Conservation (phyloP, 2,329 filamentous ascomycete genomes). For the Colletotrichum sp. region DNA sequence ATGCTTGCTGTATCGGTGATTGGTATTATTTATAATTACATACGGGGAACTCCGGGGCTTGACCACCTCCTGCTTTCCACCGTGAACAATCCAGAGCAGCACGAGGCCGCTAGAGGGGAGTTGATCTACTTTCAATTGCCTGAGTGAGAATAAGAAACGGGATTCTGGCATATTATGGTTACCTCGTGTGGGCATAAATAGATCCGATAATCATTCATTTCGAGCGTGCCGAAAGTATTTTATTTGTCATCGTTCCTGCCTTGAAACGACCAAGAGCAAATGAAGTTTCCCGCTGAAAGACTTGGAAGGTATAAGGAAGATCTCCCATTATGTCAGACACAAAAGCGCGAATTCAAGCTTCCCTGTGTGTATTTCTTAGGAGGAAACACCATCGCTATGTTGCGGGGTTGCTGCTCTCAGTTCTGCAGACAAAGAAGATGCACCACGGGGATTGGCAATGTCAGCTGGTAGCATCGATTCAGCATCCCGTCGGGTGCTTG, state of each 20-base stretch:
- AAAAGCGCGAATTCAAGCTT: not conserved
- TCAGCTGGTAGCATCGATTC: not conserved
- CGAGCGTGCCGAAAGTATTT: fast-evolving
- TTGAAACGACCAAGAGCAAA: fast-evolving
- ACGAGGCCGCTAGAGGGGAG: not conserved
- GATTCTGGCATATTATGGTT: fast-evolving
- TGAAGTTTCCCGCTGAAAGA: fast-evolving
- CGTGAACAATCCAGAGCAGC: not conserved
- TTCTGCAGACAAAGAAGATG: not conserved
- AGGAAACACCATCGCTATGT: fast-evolving
- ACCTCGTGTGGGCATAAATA: fast-evolving
- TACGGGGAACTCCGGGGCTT: not conserved
- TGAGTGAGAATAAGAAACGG: fast-evolving
- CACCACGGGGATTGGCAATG: not conserved
- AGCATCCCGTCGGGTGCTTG: not conserved
- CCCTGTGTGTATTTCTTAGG: fast-evolving
- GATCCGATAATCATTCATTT: not conserved
- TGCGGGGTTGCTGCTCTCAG: not conserved
- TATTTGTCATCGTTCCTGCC: fast-evolving
- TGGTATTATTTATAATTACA: not conserved
- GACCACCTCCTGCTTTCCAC: not conserved
- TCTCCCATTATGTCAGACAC: fast-evolving
- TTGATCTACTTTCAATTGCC: not conserved
- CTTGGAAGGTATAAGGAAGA: not conserved
- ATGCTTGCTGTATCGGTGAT: not conserved